phyloP scores from a whole-genome alignment of 176 grass and related monocot species.

The Carex scoparia region DNA sequence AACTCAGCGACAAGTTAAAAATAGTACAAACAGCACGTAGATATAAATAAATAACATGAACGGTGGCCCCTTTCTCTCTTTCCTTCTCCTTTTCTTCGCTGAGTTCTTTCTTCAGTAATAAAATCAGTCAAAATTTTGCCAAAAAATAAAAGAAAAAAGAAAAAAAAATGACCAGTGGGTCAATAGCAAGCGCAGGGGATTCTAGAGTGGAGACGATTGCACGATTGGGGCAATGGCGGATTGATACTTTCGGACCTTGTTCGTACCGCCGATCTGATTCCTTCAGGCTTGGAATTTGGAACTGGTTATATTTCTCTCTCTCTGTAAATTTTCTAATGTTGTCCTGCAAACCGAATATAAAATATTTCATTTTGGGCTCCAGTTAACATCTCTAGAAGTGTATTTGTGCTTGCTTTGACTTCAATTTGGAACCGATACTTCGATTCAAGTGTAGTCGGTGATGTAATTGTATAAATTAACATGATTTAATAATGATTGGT shows the following conservation, averaged over 20 bases:
- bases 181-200: slow-evolving; percentile 33
- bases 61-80: not conserved
- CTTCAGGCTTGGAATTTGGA: slow-evolving; percentile 95
- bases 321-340: not conserved
- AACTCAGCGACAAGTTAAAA: not conserved
- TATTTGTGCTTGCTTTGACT: not conserved
- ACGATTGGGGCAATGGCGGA: slow-evolving; percentile 77
- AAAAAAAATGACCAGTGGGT: slow-evolving; percentile 25
- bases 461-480: not conserved
- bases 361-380: not conserved
- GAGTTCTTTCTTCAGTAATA: not conserved
- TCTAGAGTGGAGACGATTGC: slow-evolving; percentile 88
- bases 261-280: slow-evolving; percentile 85
- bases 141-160: not conserved
- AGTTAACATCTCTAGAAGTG: not conserved
- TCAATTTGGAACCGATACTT: not conserved
- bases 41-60: not conserved
- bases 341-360: not conserved
- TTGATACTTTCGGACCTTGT: slow-evolving; percentile 80
- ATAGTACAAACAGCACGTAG: not conserved
- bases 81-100: no score
- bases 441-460: not conserved
- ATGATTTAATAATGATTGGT: not conserved
- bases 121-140: not conserved
- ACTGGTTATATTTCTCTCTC: slow-evolving; percentile 37